phyloP scores from a whole-genome alignment of 148 eudicot species.

The Chenopodium formosanum region DNA sequence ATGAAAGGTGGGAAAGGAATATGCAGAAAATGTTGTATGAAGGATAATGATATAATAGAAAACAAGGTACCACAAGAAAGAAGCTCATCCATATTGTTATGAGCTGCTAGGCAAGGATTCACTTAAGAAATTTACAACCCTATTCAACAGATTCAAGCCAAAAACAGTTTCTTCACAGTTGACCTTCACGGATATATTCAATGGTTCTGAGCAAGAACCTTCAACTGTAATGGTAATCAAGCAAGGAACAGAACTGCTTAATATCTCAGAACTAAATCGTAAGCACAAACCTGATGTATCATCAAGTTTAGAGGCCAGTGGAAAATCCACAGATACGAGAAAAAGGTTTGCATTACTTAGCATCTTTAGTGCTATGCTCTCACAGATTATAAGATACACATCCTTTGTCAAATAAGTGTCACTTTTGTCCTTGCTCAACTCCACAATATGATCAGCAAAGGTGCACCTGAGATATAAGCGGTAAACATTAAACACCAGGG shows the following conservation, averaged over 20 bases:
- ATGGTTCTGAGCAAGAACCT: slow-evolving; percentile 82
- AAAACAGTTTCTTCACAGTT: slow-evolving; percentile 99
- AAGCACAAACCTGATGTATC: slow-evolving; percentile 81
- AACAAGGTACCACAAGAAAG: not conserved
- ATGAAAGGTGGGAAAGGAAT: not conserved
- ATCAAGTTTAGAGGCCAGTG: slow-evolving; percentile 60
- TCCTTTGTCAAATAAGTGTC: slow-evolving; percentile 48
- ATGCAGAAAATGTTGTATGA: not conserved
- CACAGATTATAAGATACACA: slow-evolving; percentile 68
- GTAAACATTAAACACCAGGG: not conserved
- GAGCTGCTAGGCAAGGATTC: slow-evolving; percentile 38
- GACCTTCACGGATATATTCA: slow-evolving; percentile 70
- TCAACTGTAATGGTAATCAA: slow-evolving; percentile 68
- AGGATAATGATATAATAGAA: not conserved
- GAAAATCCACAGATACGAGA: slow-evolving; percentile 84
- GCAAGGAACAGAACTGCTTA: slow-evolving; percentile 82
- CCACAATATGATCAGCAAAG: slow-evolving; percentile 64
- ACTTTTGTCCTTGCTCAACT: slow-evolving; percentile 46
- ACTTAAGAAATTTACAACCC: slow-evolving; percentile 72
- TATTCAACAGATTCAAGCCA: slow-evolving; percentile 84
- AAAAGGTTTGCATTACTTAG: slow-evolving; percentile 78
- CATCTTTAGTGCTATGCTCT: slow-evolving; percentile 78
- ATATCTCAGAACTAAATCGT: slow-evolving; percentile 78
- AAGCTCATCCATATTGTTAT: not conserved
- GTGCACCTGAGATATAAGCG: slow-evolving; percentile 56